These are phyloP conservation scores for Pouteria campechiana DNA, from an alignment of 179 eudicot species.

Conservation along the genomic window DNA sequence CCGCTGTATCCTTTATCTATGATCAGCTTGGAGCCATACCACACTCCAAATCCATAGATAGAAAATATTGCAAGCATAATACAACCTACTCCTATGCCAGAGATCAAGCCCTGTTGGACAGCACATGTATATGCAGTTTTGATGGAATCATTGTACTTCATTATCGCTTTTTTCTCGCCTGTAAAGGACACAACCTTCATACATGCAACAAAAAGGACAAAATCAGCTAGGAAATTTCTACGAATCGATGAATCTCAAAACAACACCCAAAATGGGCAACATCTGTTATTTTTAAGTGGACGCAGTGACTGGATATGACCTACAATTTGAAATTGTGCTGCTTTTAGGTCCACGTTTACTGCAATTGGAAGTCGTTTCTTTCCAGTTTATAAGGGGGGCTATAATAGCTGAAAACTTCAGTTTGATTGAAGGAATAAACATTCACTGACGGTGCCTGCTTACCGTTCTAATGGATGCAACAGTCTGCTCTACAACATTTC, in stretches of 20 bases:
- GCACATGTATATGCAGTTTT: constrained; percentile 37
- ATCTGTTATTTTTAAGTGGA: background rate
- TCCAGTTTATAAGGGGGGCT: too few species aligned
- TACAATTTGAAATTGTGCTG: too few species aligned
- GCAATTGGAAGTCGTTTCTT: too few species aligned
- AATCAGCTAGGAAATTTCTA: background rate
- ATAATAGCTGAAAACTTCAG: too few species aligned
- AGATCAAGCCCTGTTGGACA: constrained; percentile 58
- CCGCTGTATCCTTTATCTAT: constrained; percentile 53
- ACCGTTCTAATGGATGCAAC: constrained; percentile 77
- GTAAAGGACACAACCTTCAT: constrained; percentile 78
- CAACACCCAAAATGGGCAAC: background rate
- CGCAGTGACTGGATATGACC: too few species aligned
- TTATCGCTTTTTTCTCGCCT: constrained; percentile 57
- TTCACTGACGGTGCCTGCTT: too few species aligned
- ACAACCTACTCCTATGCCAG: constrained; percentile 64
- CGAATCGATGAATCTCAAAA: background rate
- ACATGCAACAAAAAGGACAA: background rate
- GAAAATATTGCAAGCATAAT: constrained; percentile 22
- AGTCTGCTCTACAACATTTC: constrained; percentile 74
- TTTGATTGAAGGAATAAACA: too few species aligned
- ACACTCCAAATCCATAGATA: constrained; percentile 56
- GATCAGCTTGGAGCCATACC: constrained; percentile 64
- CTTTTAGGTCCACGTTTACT: too few species aligned
- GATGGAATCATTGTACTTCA: constrained; percentile 42